Base-by-base conservation (phyloP, 2,329 filamentous ascomycete genomes). In the Pseudocercospora eumusae region DNA sequence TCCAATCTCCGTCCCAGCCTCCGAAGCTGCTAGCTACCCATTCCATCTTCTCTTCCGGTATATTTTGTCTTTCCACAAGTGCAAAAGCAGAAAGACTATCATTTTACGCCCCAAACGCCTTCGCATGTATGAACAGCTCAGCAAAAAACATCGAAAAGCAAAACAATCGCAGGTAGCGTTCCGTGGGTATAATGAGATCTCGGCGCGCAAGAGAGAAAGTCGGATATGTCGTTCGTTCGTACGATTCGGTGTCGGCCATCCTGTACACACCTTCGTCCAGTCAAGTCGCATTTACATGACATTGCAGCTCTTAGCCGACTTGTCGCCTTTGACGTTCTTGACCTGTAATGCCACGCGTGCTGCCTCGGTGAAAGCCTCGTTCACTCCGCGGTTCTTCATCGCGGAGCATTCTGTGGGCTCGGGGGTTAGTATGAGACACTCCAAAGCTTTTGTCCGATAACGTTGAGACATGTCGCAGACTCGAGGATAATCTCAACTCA, bases 311-410 rank as follows among this genome's bases (percentile, higher is more conserved):
- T 62, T 40, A 44, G 25, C 55, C 4, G 64, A 60, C 69, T 80
- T 79, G 70, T 82, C 80, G 69, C 80, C 74, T 64, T 75, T 82
- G 66, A 75, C 75, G 58, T 76, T 80, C 75, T 83, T 83, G 68
- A 83, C 81, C 61, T 79, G 77, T 28, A 99, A 82, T 13, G 95
- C 95, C 36, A 99, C 95, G 72, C 96, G 89, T 23, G 95, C 93
- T 44, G 95, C 95, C 81, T 99, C 95, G 44, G 95, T 98, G 74
- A 99, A 99, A 47, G 95, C 95, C 79, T 99, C 95, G 78, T 98
- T 97, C 74, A 99, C 96, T 64, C 95, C 95, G 56, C 95, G 87
- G 79, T 99, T 99, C 79, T 93, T 89, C 88, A 98, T 98, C 61
- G 95, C 95, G 40, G 95, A 98, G 82, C 95, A 99, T 83, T 99